Evolutionary conservation across 1,284 basidiomycete genomes (phyloP), one percentile per base, ranked within the genome.

Genomic region (Apiotrichum sp.): DNA sequence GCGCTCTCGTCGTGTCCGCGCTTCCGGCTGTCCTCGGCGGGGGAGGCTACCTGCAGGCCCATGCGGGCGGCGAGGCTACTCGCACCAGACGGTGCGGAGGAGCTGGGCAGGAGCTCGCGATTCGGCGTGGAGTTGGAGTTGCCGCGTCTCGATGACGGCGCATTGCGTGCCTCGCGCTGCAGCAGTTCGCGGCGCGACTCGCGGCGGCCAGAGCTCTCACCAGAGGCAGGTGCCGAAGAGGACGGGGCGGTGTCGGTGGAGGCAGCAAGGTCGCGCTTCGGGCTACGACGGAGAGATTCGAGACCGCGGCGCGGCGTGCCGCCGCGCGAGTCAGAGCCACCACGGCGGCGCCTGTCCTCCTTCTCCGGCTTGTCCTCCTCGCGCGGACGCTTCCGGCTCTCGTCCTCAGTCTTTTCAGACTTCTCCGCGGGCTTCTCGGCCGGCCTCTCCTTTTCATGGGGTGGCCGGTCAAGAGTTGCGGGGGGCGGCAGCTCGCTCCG

Each of bases 1-100:
- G 57, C 58, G 52, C 39, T 32, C 36, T 34, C 44, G 38, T 50
- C 32, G 38, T 50, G 40, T 8, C 29, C 34, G 11, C 38, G 34
- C 14, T 50, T 50, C 13, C 34, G 32, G 34, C 35, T 46, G 11
- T 11, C 14, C 13, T 3, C 62, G 31, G 31, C 4, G 4, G 44
- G 11, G 1, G 41, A 11, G 22, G 11, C 44, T 43, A 22, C n/a
- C 51, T 34, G 11, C 38, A 43, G 40, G 22, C 33, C 39, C 47
- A 41, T 39, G 22, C 33, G 36, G 2, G 39, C 53, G 9, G 29
- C 39, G 7, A 38, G 51, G 41, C 13, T 32, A 29, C 44, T 45
- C 1, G 44, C 44, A 2, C 44, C 44, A 3, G n/a, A 22, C 42
- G 42, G 42, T 29, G 29, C 29, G 29, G 29, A 29, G n/a, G 44